Base-by-base conservation (phyloP, 2,329 filamentous ascomycete species). In the Monosporascus sp. region DNA sequence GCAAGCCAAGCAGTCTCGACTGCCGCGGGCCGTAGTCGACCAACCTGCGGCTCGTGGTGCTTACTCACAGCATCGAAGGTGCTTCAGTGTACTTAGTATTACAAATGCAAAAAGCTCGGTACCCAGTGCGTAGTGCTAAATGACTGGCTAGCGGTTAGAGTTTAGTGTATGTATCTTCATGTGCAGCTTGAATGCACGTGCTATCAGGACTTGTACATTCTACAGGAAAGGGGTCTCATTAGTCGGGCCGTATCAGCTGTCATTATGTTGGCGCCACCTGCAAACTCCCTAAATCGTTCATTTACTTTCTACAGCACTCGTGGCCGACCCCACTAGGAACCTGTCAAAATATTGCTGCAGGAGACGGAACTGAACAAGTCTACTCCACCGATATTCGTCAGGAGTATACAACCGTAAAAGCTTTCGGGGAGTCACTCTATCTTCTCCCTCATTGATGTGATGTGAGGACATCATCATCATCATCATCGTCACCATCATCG, bases 401-500 rank as follows among this genome's bases (percentile, higher is more conserved):
- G 38, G 41, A 37, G 50, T n/a, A 25, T 39, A 36, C 50, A 52
- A 51, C 54, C 54, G 52, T 46, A 54, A 51, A 54, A 48, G 41
- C 31, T 57, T 53, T 52, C 25, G 50, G 39, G 47, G 47, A 22
- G 34, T 46, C 41, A 48, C 52, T 46, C 31, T 57, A 49, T 52
- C 52, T 54, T 18, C 54, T 52, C 49, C 9, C 49, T 15, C 38
- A 48, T 38, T 31, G 41, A 51, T 59, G 56, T 62, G 58, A 65
- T 67, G 65, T 61, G 54, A 64, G 58, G 57, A 31, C 55, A 53
- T 62, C 60, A 70, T 59, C 31, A 5, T 62, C 60, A 70, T 59
- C 11, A 34, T 5, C 31, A 41, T 46, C 60, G 70, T 59, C 11
- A 34, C 3, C 31, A 41, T 46, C 24, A 31, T 46, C 61, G 79